Conservation (phyloP, 129 eudicot species). For the Centaurea solstitialis region DNA sequence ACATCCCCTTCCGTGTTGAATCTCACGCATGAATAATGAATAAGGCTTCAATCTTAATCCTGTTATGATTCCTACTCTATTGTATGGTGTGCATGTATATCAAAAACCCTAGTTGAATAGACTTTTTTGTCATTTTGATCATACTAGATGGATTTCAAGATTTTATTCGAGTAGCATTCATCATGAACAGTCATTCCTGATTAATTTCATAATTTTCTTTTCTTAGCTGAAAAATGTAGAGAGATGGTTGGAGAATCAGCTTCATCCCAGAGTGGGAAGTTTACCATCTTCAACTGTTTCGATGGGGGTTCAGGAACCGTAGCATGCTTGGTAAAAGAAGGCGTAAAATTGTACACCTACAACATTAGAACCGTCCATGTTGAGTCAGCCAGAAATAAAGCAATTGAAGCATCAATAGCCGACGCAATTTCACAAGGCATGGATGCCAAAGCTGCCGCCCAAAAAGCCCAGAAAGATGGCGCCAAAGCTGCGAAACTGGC, state of each 20-base stretch:
- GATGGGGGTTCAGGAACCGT: conserved; percentile 84
- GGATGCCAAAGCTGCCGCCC: conserved; percentile 64
- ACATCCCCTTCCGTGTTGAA: too few relatives aligned
- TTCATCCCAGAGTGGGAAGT: conserved; percentile 85
- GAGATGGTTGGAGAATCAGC: conserved; percentile 73
- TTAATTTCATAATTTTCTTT: not conserved
- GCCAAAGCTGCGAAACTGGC: conserved; percentile 87
- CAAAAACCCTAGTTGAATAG: too few relatives aligned
- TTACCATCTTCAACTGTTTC: conserved; percentile 68
- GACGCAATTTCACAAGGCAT: conserved; percentile 75
- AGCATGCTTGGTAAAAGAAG: conserved; percentile 81
- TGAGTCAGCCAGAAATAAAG: conserved; percentile 59
- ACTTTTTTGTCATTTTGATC: not conserved
- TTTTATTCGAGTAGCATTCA: not conserved
- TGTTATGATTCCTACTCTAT: too few relatives aligned
- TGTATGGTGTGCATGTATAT: too few relatives aligned
- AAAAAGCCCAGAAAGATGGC: conserved; percentile 71
- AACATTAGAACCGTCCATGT: conserved; percentile 72
- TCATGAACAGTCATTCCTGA: conserved; percentile 6
- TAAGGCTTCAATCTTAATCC: too few relatives aligned
- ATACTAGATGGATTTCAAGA: not conserved
- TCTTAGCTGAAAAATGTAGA: conserved; percentile 80
- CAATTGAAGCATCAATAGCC: conserved; percentile 58
- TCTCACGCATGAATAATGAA: too few relatives aligned
- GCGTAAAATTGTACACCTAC: conserved; percentile 70